Base-by-base conservation (phyloP, 2,329 filamentous ascomycete genomes). In the Helicocarpus griseus region DNA sequence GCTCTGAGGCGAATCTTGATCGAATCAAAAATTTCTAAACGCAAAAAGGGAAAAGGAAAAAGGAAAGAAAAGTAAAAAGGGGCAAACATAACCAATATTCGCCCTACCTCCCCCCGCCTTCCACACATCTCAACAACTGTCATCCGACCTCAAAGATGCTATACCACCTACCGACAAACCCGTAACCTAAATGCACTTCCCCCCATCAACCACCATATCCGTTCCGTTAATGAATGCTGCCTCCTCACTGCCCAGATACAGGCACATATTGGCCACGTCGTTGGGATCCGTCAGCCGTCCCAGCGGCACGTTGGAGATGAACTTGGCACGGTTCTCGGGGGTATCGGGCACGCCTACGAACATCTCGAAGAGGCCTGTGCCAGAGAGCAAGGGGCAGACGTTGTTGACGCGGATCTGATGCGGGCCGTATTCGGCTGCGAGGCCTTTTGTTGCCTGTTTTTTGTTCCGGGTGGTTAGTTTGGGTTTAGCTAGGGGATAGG, bases 381-480 rank as follows among this genome's bases (percentile, higher is more conserved):
- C 79, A 1, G 80, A 82, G 1, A 87, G 73, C 0, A 87, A 76
- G 0, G 85, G 85, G 44, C 82, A 86, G 13, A 89, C 80, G 1
- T 79, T 77, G 56, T 88, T 88, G 60, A 89, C 83, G 0, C 85
- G 78, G 56, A 90, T 87, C 57, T 86, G 77, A 50, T 86, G 77
- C 0, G 80, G 77, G 0, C 82, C 86, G 58, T 85, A 89, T 65
- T 89, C 86, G 1, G 85, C 81, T 0, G 85, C 86, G 57, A 90
- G 74, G 9, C 78, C 78, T 67, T 81, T 83, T 2, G 80, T 83
- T 8, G 79, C 80, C 69, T 78, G 19, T 46, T 1, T n/a, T 3
- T 6, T 26, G n/a, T 28, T 13, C 8, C 28, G 36, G 21, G 19
- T 1, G 19, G 6, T 51, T 46, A 47, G 40, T 38, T 17, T 9